Evolutionary conservation across 2,329 filamentous ascomycete genomes (phyloP).

Genomic region (Stachybotrys echinatus): DNA sequence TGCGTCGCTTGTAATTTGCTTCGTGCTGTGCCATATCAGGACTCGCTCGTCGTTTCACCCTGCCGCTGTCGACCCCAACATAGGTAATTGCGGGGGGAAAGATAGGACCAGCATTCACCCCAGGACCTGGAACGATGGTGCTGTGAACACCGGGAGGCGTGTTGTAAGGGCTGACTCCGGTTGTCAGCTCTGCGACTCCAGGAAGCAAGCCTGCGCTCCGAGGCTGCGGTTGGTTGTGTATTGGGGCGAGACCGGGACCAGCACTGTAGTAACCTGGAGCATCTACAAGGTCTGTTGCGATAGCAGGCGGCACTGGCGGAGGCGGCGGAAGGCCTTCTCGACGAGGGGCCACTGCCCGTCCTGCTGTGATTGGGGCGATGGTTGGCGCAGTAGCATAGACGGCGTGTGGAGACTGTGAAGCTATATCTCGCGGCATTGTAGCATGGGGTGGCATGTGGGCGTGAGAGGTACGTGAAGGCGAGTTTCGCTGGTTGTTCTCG

Average conservation of each 20-base stretch:
- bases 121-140: conserved; percentile 19
- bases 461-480: conserved; percentile 20
- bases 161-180: conserved; percentile 55
- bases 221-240: conserved; percentile 37
- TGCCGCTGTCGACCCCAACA: conserved; percentile 31
- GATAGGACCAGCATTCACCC: conserved; percentile 26
- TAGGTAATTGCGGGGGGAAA: conserved; percentile 27
- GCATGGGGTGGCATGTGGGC: conserved; percentile 43
- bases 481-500: conserved; percentile 34
- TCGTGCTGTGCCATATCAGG: conserved; percentile 39
- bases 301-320: conserved; percentile 10
- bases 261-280: conserved; percentile 21
- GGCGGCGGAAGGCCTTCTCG: conserved; percentile 34
- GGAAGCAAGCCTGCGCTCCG: conserved; percentile 46
- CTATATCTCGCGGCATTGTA: conserved; percentile 36
- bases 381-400: conserved; percentile 32
- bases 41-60: conserved; percentile 50
- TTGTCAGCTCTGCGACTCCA: conserved; percentile 58
- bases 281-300: conserved; percentile 1
- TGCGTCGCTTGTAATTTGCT: conserved; percentile 34
- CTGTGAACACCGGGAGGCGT: conserved; percentile 37
- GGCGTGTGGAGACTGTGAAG: conserved; percentile 32
- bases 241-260: conserved; percentile 46
- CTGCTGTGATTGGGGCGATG: conserved; percentile 23
- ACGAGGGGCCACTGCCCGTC: conserved; percentile 31